Evolutionary conservation across 2,329 filamentous ascomycete genomes (phyloP).

Genomic region (Aspergillus oerlinghausenensis): DNA sequence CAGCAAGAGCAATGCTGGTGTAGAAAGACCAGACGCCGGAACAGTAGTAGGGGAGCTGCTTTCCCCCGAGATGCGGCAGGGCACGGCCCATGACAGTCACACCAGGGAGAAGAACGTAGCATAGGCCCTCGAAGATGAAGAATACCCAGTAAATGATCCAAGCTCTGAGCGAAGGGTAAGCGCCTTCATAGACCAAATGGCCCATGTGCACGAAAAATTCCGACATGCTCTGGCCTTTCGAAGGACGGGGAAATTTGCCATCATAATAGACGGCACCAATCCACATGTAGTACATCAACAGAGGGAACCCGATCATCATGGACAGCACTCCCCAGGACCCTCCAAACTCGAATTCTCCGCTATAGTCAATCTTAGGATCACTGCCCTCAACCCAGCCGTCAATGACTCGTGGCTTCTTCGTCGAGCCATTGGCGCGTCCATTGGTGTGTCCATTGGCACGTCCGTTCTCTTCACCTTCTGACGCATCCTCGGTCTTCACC

Average conservation of each 20-base stretch:
- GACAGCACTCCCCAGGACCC: conserved; percentile 71
- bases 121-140: conserved; percentile 75
- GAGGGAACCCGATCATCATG: conserved; percentile 92
- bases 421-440: conserved; percentile 14
- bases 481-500: conserved; percentile 23
- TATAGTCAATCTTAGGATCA: conserved; percentile 43
- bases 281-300: conserved; percentile 99
- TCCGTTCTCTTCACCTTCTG: conserved; percentile 23
- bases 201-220: conserved; percentile 71
- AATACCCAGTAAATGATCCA: conserved; percentile 96
- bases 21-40: conserved; percentile 86
- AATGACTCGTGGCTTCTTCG: conserved; percentile 29
- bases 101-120: conserved; percentile 82
- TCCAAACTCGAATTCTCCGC: conserved; percentile 72
- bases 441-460: conserved; percentile 17
- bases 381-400: conserved; percentile 40
- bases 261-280: conserved; percentile 89
- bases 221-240: conserved; percentile 59
- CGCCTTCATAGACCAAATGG: conserved; percentile 72
- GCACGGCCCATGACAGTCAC: conserved; percentile 86
- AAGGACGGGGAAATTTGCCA: conserved; percentile 69
- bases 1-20: conserved; percentile 68
- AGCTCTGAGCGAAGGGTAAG: conserved; percentile 74
- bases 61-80: conserved; percentile 72
- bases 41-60: conserved; percentile 92